Conservation (phyloP, 1,284 basidiomycete genomes). For the Albatrellus sp. region DNA sequence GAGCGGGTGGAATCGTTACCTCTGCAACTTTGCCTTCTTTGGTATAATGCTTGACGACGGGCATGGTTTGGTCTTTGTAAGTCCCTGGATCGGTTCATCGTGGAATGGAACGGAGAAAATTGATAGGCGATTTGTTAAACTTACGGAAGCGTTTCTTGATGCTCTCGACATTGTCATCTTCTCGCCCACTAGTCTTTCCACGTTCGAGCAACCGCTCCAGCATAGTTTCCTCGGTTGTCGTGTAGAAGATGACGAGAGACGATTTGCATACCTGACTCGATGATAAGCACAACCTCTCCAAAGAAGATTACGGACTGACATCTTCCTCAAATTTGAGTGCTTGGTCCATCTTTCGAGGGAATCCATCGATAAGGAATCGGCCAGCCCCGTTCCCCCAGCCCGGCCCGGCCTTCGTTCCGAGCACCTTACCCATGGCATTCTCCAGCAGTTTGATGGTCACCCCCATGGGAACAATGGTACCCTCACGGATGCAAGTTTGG, state of each 20-base stretch:
- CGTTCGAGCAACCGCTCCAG: constrained; percentile 77
- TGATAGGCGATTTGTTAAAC: constrained; percentile 22
- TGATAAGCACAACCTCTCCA: background rate
- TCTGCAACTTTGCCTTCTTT: constrained; percentile 65
- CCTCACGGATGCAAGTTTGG: constrained; percentile 82
- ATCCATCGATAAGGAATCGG: constrained; percentile 94
- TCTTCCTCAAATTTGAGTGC: constrained; percentile 85
- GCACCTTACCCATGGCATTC: constrained; percentile 76
- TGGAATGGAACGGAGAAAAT: constrained; percentile 1
- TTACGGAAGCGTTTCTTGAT: constrained; percentile 93
- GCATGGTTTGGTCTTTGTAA: constrained; percentile 90
- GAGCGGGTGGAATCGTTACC: constrained; percentile 30
- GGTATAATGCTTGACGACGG: constrained; percentile 85
- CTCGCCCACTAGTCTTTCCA: constrained; percentile 88
- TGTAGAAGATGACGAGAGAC: constrained; percentile 77
- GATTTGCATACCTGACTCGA: constrained; percentile 62
- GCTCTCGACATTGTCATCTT: constrained; percentile 92
- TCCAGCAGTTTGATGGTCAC: constrained; percentile 93
- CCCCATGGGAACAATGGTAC: constrained; percentile 93
- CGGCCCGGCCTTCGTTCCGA: constrained; percentile 28
- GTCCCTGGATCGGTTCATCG: constrained; percentile 41
- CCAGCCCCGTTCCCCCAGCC: constrained; percentile 70
- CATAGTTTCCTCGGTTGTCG: constrained; percentile 88
- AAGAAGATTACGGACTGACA: constrained; percentile 32
- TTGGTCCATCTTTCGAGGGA: constrained; percentile 99